These are phyloP conservation scores for Whalleya microplaca DNA, from an alignment of 2,329 filamentous ascomycete genomes.

Conservation along the genomic window DNA sequence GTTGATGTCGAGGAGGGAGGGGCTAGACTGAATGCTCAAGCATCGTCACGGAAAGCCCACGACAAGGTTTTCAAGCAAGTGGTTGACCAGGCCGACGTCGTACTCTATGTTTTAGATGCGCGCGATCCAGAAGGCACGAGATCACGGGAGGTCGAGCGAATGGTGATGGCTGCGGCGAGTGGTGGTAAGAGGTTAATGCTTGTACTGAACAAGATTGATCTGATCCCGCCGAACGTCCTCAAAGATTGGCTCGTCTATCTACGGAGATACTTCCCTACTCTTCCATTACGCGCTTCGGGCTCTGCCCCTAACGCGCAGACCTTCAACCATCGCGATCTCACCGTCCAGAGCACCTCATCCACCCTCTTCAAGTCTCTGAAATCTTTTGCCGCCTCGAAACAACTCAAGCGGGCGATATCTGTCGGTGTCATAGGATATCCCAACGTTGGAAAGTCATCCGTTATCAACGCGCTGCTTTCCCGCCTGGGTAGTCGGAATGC, in stretches of 20 bases:
- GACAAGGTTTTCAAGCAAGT: slow-evolving; percentile 97
- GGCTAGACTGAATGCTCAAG: slow-evolving; percentile 55
- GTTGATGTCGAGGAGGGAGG: slow-evolving; percentile 51
- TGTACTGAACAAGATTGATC: slow-evolving; percentile 93
- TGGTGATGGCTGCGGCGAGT: slow-evolving; percentile 84
- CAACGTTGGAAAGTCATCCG: slow-evolving; percentile 94
- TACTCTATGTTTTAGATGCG: slow-evolving; percentile 91
- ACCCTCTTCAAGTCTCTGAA: slow-evolving; percentile 89
- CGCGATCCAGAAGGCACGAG: slow-evolving; percentile 89
- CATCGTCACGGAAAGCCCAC: slow-evolving; percentile 80
- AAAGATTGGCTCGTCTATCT: slow-evolving; percentile 85
- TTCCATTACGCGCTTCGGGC: slow-evolving; percentile 83
- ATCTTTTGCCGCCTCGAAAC: slow-evolving; percentile 79
- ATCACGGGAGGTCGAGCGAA: slow-evolving; percentile 87
- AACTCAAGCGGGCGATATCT: slow-evolving; percentile 86
- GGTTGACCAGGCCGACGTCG: slow-evolving; percentile 83
- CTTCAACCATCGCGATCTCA: slow-evolving; percentile 90
- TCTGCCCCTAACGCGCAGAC: slow-evolving; percentile 84
- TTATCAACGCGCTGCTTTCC: slow-evolving; percentile 89
- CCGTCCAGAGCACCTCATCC: slow-evolving; percentile 81
- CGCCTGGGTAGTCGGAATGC: slow-evolving; percentile 70
- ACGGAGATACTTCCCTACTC: slow-evolving; percentile 86
- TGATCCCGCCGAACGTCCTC: slow-evolving; percentile 80
- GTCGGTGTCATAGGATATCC: slow-evolving; percentile 95
- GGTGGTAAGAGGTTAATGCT: slow-evolving; percentile 88